phyloP scores from a whole-genome alignment of 768 basidiomycete genomes.

The Phlegmacium glaucopus region DNA sequence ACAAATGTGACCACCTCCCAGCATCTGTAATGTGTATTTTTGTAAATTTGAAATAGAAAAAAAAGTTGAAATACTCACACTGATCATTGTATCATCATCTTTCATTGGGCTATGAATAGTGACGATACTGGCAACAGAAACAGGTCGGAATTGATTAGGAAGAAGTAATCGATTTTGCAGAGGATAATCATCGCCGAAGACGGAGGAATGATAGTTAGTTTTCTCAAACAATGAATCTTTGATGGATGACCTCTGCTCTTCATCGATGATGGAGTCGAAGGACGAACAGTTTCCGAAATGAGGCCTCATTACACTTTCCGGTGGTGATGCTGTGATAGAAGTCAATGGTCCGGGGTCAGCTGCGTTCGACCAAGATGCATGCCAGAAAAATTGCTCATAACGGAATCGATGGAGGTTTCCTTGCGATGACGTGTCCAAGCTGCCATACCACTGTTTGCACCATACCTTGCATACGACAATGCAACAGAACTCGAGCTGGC shows the following conservation, averaged over 20 bases:
- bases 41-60: constrained; percentile 1
- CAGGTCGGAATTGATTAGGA: constrained; percentile 54
- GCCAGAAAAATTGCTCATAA: constrained; percentile 59
- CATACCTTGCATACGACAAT: constrained; percentile 51
- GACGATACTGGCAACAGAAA: constrained; percentile 58
- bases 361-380: constrained; percentile 52
- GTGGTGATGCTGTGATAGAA: constrained; percentile 66
- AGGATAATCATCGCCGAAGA: constrained; percentile 49
- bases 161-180: constrained; percentile 40
- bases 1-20: constrained; percentile 73
- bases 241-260: constrained; percentile 32
- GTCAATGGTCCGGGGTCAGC: constrained; percentile 53
- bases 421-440: constrained; percentile 59
- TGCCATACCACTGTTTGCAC: constrained; percentile 50
- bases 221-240: constrained; percentile 64
- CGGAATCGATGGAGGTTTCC: constrained; percentile 61
- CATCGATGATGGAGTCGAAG: constrained; percentile 69
- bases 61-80: constrained; percentile 39
- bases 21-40: constrained; percentile 48
- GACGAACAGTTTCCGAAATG: constrained; percentile 16
- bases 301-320: constrained; percentile 33
- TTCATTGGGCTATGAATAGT: constrained; percentile 46
- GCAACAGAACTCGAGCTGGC: constrained; percentile 57
- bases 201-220: constrained; percentile 48
- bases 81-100: constrained; percentile 84